Base-by-base conservation (phyloP, 2,329 filamentous ascomycete species). In the Cercospora sp. region DNA sequence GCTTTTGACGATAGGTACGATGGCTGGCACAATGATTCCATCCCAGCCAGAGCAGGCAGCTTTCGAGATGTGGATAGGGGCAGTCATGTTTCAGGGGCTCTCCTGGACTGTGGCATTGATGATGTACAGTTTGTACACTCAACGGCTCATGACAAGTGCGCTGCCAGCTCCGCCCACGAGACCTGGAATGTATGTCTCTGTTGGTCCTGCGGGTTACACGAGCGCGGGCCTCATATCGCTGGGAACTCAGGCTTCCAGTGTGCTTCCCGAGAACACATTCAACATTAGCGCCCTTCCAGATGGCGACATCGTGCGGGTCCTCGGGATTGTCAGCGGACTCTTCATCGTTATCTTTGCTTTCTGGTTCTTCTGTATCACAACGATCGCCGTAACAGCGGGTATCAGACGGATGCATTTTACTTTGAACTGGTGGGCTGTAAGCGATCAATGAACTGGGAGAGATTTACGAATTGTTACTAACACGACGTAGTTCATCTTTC, bases 401-500 rank as follows among this genome's bases (percentile, higher is more conserved):
- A 68, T 77, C 9, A 75, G 79, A 16, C 77, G 80, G 12, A 86
- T 84, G 75, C 72, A 71, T 1, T 86, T 86, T 75, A 81, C 83
- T 7, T 75, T 86, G 28, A 82, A 79, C 75, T 90, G 87, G 87
- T 89, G 86, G 83, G 86, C 87, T 55, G 69, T 71, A 64, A 48
- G 23, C 4, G 23, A 26, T n/a, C n/a, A n/a, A n/a, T n/a, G n/a
- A n/a, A n/a, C n/a, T n/a, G n/a, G n/a, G n/a, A n/a, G n/a, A n/a
- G n/a, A n/a, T n/a, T n/a, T n/a, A n/a, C n/a, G n/a, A n/a, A n/a
- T n/a, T n/a, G n/a, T n/a, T n/a, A n/a, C n/a, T 64, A 12, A 64
- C 23, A 23, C 18, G 7, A 16, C 12, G 10, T 20, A 71, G 5
- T 88, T 89, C 76, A 84, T 90, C 36, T 90, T 90, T 73, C 88